These are phyloP conservation scores for Dioszegia hungarica DNA, from an alignment of 768 basidiomycete species.

Conservation along the genomic window DNA sequence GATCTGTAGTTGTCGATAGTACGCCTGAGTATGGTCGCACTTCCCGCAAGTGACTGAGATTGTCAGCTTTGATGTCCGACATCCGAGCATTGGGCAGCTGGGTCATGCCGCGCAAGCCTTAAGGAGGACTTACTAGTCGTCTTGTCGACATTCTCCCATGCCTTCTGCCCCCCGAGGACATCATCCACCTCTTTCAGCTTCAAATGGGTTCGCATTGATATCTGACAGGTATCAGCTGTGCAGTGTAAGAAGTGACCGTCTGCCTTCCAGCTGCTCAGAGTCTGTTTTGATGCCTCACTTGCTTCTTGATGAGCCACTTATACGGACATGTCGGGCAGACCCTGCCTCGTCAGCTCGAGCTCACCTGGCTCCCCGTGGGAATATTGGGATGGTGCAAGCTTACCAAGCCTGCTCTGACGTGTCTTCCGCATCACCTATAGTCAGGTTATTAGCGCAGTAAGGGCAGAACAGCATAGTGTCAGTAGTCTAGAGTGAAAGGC, in stretches of 20 bases:
- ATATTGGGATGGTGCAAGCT: constrained; percentile 5
- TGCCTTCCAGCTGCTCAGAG: not conserved
- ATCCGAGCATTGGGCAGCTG: not conserved
- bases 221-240: constrained; percentile 50
- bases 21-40: constrained; percentile 79
- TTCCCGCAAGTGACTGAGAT: constrained; percentile 59
- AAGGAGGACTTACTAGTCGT: constrained; percentile 72
- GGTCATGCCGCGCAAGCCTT: no score
- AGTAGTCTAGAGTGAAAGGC: no score
- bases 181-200: constrained; percentile 91
- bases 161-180: constrained; percentile 87
- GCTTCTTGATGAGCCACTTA: constrained; percentile 84
- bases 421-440: constrained; percentile 42
- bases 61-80: not conserved
- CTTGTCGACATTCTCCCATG: constrained; percentile 89
- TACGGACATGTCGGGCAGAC: constrained; percentile 77
- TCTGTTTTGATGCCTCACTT: constrained; percentile 53
- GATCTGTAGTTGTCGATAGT: constrained; percentile 95
- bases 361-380: not conserved
- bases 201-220: constrained; percentile 81
- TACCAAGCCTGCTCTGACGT: constrained; percentile 41
- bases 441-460: constrained; percentile 70
- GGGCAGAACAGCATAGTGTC: constrained; percentile 89
- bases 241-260: no score
- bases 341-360: constrained; percentile 51